Percentiles rank a stretch among this genome's conserved stretches.
These are phyloP conservation scores for Nicotiana attenuata DNA, from an alignment of 257 asterid species.

Conservation along the genomic window DNA sequence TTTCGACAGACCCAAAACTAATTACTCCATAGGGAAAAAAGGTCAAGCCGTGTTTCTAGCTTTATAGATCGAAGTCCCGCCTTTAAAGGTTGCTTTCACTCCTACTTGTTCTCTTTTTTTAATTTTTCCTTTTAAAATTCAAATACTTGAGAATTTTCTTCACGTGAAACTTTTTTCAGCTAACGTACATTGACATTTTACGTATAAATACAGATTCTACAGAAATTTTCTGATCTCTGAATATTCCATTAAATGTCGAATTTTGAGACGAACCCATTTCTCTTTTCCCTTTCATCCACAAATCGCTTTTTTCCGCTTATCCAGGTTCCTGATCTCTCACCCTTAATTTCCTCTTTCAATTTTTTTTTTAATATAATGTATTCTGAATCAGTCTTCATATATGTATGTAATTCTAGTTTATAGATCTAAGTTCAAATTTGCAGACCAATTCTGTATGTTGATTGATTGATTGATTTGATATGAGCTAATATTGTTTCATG, in stretches of 20 bases:
- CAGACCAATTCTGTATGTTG: background rate
- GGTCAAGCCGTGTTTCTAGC: background rate
- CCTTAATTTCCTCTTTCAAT: background rate
- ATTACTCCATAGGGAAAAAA: background rate
- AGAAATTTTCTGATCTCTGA: background rate
- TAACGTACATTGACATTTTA: background rate
- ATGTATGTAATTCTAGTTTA: background rate
- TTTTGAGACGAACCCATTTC: background rate
- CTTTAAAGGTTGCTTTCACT: constrained; percentile 5
- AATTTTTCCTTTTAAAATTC: background rate
- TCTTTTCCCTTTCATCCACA: background rate
- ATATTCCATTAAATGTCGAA: constrained; percentile 6
- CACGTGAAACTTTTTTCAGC: background rate
- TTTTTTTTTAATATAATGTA: background rate
- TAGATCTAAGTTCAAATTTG: background rate
- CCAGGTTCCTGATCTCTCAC: background rate
- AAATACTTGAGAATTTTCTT: background rate
- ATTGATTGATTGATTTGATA: background rate
- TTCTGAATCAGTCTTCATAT: background rate
- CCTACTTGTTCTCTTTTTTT: background rate
- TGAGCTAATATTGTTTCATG: background rate
- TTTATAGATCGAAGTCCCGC: background rate
- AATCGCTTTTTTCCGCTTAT: background rate
- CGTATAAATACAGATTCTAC: background rate
- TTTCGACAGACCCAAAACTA: too few species aligned